Evolutionary conservation across 2,329 filamentous ascomycete species (phyloP).

Genomic region (Sodiomyces alkalinus): DNA sequence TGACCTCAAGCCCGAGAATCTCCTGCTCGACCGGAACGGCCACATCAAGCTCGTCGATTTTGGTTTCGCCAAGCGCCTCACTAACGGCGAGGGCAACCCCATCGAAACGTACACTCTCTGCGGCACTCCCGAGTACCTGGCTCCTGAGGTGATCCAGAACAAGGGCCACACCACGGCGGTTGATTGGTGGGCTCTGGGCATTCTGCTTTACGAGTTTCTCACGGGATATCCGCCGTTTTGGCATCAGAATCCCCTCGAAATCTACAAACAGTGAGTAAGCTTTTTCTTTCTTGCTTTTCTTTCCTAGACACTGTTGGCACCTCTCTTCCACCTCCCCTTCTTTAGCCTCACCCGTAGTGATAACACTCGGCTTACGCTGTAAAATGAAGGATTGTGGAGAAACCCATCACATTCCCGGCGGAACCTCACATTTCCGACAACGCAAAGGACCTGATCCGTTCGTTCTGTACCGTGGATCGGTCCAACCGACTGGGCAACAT

Average conservation of each 20-base stretch:
- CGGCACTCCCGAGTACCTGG: constrained; percentile 72
- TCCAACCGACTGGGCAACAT: constrained; percentile 68
- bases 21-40: constrained; percentile 60
- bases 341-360: no score
- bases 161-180: constrained; percentile 64
- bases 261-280: constrained; percentile 54
- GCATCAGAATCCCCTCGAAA: constrained; percentile 76
- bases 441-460: constrained; percentile 60
- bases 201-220: constrained; percentile 71
- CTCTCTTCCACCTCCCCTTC: no score
- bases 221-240: constrained; percentile 79
- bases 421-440: constrained; percentile 49
- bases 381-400: constrained; percentile 62
- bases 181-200: constrained; percentile 80
- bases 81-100: constrained; percentile 31
- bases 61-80: constrained; percentile 69
- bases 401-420: constrained; percentile 58
- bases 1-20: constrained; percentile 72
- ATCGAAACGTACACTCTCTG: constrained; percentile 71
- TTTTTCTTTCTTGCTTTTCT: not conserved
- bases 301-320: not conserved
- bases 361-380: no score
- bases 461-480: constrained; percentile 65
- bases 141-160: constrained; percentile 72
- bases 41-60: constrained; percentile 78